Evolutionary conservation across 768 basidiomycete species (phyloP), one percentile per base, ranked within the genome.

Genomic region (Erythrobasidium yunnanense): DNA sequence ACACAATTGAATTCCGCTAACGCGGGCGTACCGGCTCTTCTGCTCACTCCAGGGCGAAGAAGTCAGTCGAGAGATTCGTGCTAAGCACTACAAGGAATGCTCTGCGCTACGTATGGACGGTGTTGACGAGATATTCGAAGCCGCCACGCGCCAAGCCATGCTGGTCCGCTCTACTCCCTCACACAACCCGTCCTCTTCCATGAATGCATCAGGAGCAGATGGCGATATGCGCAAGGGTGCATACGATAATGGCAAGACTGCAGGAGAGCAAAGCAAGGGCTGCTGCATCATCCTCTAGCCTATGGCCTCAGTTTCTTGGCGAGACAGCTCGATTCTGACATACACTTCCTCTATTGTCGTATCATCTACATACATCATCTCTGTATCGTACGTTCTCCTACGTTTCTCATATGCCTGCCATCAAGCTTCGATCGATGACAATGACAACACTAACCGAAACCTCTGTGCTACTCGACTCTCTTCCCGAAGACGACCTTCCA

Each of bases 41-140:
- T 83, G 85, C n/a, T 83, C 82, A 1, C 84, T 82, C 55, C 81
- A 88, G 77, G 93, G 87, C 23, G 87, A 90, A 78, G 81, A 83
- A 32, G 87, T 88, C 22, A 89, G 91, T 1, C 79, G 80, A 30
- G 81, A 79, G 35, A 96, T 97, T 69, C 91, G 92, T 27, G 93
- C 93, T 29, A 83, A 89, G 27, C 87, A 84, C 45, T 97, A 96
- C 80, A 90, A 90, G 75, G 93, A 96, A 75, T 95, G 91, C 67
- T 74, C 73, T 6, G 70, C 76, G 1, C 67, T 77, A 11, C 66
- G 67, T 30, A 76, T 75, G 67, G 65, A 73, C 0, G 90, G 90
- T 58, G 90, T 93, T 15, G 95, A 97, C 76, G 89, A 95, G 71
- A 89, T 96, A 49, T 99, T 97, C 71, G 95, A 99, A 78, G 87